Evolutionary conservation across 106 monocot genomes (phyloP), one percentile per base, ranked within the genome.

Genomic region (Alisma plantagoaquatica): DNA sequence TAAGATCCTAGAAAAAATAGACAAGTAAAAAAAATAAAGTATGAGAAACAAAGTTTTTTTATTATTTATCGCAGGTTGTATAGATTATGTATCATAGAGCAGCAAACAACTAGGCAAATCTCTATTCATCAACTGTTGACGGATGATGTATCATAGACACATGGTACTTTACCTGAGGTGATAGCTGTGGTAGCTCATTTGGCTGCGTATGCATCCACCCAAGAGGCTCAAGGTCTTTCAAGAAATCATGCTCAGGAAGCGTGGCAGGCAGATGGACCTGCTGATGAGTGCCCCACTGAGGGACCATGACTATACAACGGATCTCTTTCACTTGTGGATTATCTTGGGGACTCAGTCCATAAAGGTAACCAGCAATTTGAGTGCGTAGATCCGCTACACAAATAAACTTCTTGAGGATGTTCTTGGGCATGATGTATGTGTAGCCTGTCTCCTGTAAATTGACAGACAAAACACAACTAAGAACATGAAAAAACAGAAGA

Each of bases 121-220:
- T 53, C 25, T 26, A 30, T 16, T n/a, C n/a, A n/a, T n/a, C n/a
- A n/a, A n/a, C n/a, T n/a, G n/a, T n/a, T n/a, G n/a, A n/a, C n/a
- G n/a, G n/a, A n/a, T n/a, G n/a, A n/a, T n/a, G n/a, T n/a, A n/a
- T n/a, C n/a, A n/a, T n/a, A n/a, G n/a, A n/a, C n/a, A n/a, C n/a
- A 24, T 29, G 53, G 30, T 6, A 26, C 5, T n/a, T 31, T 60
- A 98, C 96, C 96, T 90, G 98, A 33, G 98, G 90, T 9, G 90
- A 90, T 1, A 99, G 64, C 59, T 99, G 98, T 54, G 90, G 98
- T 35, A 86, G 85, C 54, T 99, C 98, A 56, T 99, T 99, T 15
- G 90, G 98, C 44, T 99, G 98, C 1, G 98, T 90, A 51, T 99
- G 98, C 90, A 99, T 99, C 98, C 98, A 99, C 11, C 98, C 98